A percentile compares a stretch with the other conserved stretches of the same genome.
phyloP scores from a whole-genome alignment of 257 asterid species.

The Solanum dulcamara region DNA sequence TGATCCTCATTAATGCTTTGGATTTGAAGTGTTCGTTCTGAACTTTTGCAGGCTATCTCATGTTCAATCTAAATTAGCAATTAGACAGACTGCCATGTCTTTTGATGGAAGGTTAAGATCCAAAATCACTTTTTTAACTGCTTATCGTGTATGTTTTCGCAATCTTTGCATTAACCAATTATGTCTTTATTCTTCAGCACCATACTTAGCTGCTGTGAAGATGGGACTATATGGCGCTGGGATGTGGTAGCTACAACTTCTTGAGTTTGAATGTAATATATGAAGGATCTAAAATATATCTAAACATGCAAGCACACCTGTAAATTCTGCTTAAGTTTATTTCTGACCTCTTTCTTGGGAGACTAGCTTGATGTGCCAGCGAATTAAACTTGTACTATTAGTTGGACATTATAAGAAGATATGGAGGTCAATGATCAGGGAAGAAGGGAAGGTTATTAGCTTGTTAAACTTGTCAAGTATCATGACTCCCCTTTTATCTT shows the following conservation, averaged over 20 bases:
- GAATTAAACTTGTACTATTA: neutral
- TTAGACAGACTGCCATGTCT: constrained; percentile 90
- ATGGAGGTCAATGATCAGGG: neutral
- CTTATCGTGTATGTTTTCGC: neutral
- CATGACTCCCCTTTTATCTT: neutral
- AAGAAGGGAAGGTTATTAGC: neutral
- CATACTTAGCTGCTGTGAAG: constrained; percentile 94
- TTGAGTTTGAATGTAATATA: constrained; percentile 6
- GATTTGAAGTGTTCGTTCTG: neutral
- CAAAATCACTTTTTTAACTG: neutral
- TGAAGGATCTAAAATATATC: neutral
- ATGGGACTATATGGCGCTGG: constrained; percentile 99
- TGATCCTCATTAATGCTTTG: neutral
- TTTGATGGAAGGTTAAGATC: constrained; percentile 76
- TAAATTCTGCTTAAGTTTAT: neutral
- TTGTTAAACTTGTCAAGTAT: neutral
- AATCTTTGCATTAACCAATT: neutral
- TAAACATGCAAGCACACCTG: neutral
- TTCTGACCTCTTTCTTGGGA: neutral
- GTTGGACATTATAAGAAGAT: neutral
- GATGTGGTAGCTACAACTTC: constrained; percentile 73
- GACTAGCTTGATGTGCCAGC: neutral
- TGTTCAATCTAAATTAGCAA: constrained; percentile 75
- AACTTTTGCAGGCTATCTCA: constrained; percentile 55
- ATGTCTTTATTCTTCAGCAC: constrained; percentile 43